Percentiles rank a stretch among this genome's conserved stretches.
phyloP scores from a whole-genome alignment of 345 rosid species.

The Ricinus communis region DNA sequence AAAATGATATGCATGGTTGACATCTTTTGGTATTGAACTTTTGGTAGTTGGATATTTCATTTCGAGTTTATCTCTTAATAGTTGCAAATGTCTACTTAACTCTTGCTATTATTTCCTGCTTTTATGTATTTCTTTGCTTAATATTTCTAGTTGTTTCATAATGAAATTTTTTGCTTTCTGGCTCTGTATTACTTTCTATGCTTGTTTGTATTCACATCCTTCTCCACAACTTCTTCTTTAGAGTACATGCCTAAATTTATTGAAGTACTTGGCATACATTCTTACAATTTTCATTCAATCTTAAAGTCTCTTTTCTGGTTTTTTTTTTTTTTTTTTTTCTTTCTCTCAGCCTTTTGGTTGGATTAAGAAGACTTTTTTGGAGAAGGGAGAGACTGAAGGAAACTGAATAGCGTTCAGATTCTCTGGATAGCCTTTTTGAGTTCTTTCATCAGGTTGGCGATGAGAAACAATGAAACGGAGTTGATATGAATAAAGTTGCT shows the following conservation, averaged over 20 bases:
- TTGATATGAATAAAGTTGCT: slow-evolving; percentile 29
- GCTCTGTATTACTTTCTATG: not conserved
- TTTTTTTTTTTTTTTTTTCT: not conserved
- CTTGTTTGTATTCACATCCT: not conserved
- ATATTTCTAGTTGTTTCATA: not conserved
- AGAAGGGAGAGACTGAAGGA: slow-evolving; percentile 49
- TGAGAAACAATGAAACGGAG: slow-evolving; percentile 12
- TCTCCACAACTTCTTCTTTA: not conserved
- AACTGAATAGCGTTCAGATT: slow-evolving; percentile 40
- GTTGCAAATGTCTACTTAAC: too few relatives aligned
- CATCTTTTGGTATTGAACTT: too few relatives aligned
- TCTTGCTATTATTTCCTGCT: not conserved
- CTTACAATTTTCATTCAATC: not conserved
- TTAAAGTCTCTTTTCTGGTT: not conserved
- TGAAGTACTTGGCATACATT: not conserved
- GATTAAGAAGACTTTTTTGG: slow-evolving; percentile 83
- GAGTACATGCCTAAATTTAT: not conserved
- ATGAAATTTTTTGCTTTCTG: not conserved
- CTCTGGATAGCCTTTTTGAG: slow-evolving; percentile 1
- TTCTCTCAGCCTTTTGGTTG: slow-evolving; percentile 77
- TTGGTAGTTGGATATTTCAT: too few relatives aligned
- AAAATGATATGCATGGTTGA: too few relatives aligned
- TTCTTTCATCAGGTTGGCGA: slow-evolving; percentile 19
- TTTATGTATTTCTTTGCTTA: not conserved
- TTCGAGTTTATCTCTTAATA: too few relatives aligned